Conservation (phyloP, 208 protist genomes). For the Hexamita inflata region DNA sequence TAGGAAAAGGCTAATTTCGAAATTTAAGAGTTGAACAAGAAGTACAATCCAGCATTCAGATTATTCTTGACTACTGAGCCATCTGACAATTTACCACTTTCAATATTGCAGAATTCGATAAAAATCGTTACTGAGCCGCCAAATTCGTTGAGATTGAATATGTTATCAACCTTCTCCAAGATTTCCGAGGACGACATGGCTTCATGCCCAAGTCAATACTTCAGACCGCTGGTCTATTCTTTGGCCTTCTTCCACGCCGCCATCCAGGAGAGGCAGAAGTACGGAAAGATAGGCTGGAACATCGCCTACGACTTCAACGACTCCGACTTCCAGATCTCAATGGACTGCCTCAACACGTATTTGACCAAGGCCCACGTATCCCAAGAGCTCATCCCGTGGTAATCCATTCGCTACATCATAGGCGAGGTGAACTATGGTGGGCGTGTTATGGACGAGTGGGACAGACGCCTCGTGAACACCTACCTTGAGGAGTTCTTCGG, state of each 20-base stretch:
- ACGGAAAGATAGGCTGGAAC: slow-evolving; percentile 81
- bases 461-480: slow-evolving; percentile 84
- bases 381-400: slow-evolving; percentile 81
- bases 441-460: slow-evolving; percentile 85
- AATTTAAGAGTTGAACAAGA: slow-evolving; percentile 43
- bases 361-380: slow-evolving; percentile 79
- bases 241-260: slow-evolving; percentile 95
- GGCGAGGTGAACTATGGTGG: slow-evolving; percentile 97
- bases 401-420: slow-evolving; percentile 88
- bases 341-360: slow-evolving; percentile 80
- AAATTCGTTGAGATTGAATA: slow-evolving; percentile 92
- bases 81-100: slow-evolving; percentile 83
- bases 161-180: slow-evolving; percentile 81
- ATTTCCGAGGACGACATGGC: slow-evolving; percentile 78
- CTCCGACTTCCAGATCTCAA: slow-evolving; percentile 89
- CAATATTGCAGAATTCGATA: slow-evolving; percentile 63
- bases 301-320: slow-evolving; percentile 97
- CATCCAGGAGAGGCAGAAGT: slow-evolving; percentile 65
- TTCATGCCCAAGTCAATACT: slow-evolving; percentile 74
- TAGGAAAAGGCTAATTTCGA: not conserved
- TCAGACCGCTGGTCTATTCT: slow-evolving; percentile 84
- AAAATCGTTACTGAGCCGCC: slow-evolving; percentile 90
- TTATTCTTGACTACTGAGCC: slow-evolving; percentile 95
- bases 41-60: slow-evolving; percentile 84
- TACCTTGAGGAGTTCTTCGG: slow-evolving; percentile 97